A percentile compares a stretch with the other conserved stretches of the same genome.
Evolutionary conservation across 768 basidiomycete genomes (phyloP).

Genomic region (Thelephora ganbajun): DNA sequence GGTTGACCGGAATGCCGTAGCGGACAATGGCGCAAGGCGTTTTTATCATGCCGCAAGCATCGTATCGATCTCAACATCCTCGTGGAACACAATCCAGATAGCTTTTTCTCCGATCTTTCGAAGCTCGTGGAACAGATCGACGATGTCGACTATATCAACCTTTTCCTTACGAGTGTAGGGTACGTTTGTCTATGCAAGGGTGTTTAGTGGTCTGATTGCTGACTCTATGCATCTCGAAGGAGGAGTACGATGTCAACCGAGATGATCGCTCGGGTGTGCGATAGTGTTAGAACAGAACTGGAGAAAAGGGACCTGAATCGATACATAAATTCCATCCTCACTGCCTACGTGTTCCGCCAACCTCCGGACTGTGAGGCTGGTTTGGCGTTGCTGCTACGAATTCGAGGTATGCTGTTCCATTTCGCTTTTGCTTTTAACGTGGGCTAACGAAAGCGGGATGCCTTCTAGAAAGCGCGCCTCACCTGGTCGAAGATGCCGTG

Average conservation of each 20-base stretch:
- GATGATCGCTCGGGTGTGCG: slow-evolving; percentile 57
- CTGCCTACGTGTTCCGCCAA: slow-evolving; percentile 82
- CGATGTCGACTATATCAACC: slow-evolving; percentile 84
- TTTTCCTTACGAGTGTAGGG: slow-evolving; percentile 83
- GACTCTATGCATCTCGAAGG: slow-evolving; percentile 21
- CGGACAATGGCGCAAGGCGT: slow-evolving; percentile 71
- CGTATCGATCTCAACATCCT: slow-evolving; percentile 82
- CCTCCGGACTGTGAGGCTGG: slow-evolving; percentile 88
- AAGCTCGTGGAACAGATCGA: slow-evolving; percentile 73
- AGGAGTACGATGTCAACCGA: slow-evolving; percentile 45
- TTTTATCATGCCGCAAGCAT: slow-evolving; percentile 84
- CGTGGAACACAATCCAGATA: slow-evolving; percentile 63
- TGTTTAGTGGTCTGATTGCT: not conserved
- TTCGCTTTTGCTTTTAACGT: not conserved
- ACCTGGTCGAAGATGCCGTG: slow-evolving; percentile 87
- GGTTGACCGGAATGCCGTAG: slow-evolving; percentile 22
- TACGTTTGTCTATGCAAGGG: slow-evolving; percentile 19
- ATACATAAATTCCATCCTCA: slow-evolving; percentile 86
- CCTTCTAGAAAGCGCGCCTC: slow-evolving; percentile 39
- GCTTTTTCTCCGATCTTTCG: slow-evolving; percentile 48
- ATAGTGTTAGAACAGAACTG: slow-evolving; percentile 57
- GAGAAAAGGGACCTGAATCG: slow-evolving; percentile 57
- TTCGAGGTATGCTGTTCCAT: slow-evolving; percentile 47
- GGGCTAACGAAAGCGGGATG: not conserved
- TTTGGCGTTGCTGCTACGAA: slow-evolving; percentile 53